Percentiles rank a stretch among this genome's conserved stretches.
Conservation (phyloP, 2,329 filamentous ascomycete genomes). For the Atkinsonella texensis region DNA sequence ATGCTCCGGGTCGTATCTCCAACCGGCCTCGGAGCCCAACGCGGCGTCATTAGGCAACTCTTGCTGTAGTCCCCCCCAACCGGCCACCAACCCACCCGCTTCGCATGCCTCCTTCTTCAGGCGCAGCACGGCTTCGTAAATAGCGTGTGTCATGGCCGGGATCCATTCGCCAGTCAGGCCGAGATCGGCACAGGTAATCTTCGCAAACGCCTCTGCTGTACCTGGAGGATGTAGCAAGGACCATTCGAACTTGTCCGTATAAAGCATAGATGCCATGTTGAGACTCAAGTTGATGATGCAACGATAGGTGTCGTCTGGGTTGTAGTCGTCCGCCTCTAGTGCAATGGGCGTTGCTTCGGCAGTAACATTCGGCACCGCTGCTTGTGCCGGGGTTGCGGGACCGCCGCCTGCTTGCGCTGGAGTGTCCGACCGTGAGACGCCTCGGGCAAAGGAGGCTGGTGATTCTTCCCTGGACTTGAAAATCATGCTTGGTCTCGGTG, state of each 20-base stretch:
- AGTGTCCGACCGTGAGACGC: constrained; percentile 41
- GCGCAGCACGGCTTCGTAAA: constrained; percentile 86
- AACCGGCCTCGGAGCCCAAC: constrained; percentile 72
- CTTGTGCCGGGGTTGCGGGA: constrained; percentile 33
- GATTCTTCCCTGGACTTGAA: constrained; percentile 27
- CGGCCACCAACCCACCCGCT: constrained; percentile 72
- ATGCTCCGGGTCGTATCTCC: constrained; percentile 90
- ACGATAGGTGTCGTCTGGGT: constrained; percentile 88
- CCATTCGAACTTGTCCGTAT: constrained; percentile 98
- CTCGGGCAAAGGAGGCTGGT: constrained; percentile 22
- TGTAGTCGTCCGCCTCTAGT: constrained; percentile 58
- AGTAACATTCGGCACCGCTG: constrained; percentile 42
- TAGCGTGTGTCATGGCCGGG: constrained; percentile 85
- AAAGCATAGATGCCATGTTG: constrained; percentile 81
- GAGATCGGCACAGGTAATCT: constrained; percentile 83
- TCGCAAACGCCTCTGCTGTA: constrained; percentile 84
- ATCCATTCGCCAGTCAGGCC: constrained; percentile 89
- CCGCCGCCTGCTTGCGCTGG: constrained; percentile 38
- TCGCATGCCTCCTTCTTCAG: constrained; percentile 96
- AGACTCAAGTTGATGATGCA: constrained; percentile 87
- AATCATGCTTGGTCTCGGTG: constrained; percentile 17
- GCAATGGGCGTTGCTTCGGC: constrained; percentile 55
- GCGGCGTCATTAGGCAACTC: constrained; percentile 86
- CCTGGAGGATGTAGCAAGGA: constrained; percentile 85
- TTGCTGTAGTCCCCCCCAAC: constrained; percentile 43